Percentiles rank a stretch among this genome's conserved stretches.
Evolutionary conservation across 495 filamentous ascomycete genomes (phyloP).

Genomic region (Xylaria sp.): DNA sequence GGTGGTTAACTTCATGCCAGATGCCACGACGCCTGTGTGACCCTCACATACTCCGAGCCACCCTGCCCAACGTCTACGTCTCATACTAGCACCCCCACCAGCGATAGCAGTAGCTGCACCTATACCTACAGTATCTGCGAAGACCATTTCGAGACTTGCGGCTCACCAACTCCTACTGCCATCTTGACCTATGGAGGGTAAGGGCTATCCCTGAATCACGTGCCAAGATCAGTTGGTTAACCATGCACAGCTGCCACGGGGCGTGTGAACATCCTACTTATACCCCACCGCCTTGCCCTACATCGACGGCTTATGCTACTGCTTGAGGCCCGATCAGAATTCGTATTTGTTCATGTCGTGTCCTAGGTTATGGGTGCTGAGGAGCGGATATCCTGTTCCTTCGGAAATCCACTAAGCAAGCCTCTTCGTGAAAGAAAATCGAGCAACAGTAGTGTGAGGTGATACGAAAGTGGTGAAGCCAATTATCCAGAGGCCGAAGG

Average conservation of each 20-base stretch:
- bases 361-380: not conserved
- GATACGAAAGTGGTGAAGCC: not conserved
- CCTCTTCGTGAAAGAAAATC: not conserved
- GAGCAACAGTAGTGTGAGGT: not conserved
- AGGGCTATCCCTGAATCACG: conserved; percentile 19
- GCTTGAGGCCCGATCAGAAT: not conserved
- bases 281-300: conserved; percentile 36
- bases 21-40: conserved; percentile 27
- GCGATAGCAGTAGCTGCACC: conserved; percentile 5
- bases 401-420: not conserved
- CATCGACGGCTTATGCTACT: not conserved
- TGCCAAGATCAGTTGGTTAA: not conserved
- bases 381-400: not conserved
- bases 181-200: conserved; percentile 24
- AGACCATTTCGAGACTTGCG: conserved; percentile 20
- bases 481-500: not conserved
- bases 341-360: not conserved
- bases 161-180: conserved; percentile 21
- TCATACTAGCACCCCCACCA: not conserved
- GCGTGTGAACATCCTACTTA: conserved; percentile 37
- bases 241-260: conserved; percentile 33
- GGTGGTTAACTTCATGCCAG: conserved; percentile 11
- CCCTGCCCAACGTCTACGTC: conserved; percentile 20
- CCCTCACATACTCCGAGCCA: conserved; percentile 25
- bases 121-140: conserved; percentile 23